Conservation (phyloP, 306 rosid species). For the Calophaca sinica region DNA sequence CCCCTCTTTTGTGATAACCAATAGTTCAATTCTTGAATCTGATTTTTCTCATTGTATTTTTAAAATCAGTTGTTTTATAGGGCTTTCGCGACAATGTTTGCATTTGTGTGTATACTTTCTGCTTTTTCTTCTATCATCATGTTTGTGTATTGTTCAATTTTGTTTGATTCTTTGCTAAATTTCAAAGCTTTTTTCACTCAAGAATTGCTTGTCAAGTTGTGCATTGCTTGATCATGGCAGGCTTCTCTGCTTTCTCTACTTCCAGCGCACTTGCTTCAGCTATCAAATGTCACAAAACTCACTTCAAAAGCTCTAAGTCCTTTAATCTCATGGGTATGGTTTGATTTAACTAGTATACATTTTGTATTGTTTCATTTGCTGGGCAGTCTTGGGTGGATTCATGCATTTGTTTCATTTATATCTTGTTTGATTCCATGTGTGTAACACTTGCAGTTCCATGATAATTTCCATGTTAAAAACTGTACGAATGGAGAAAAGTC, state of each 20-base stretch:
- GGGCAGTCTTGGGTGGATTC: slow-evolving; percentile 27
- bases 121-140: slow-evolving; percentile 23
- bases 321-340: slow-evolving; percentile 80
- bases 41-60: slow-evolving; percentile 11
- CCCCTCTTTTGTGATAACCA: slow-evolving; percentile 19
- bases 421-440: slow-evolving; percentile 46
- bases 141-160: slow-evolving; percentile 22
- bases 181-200: slow-evolving; percentile 7
- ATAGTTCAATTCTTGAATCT: slow-evolving; percentile 25
- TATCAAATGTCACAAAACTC: slow-evolving; percentile 61
- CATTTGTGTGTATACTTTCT: slow-evolving; percentile 21
- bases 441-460: slow-evolving; percentile 71
- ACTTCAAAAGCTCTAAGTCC: slow-evolving; percentile 68
- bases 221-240: slow-evolving; percentile 64
- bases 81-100: slow-evolving; percentile 17
- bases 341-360: slow-evolving; percentile 40
- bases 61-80: slow-evolving; percentile 32
- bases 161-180: slow-evolving; percentile 4
- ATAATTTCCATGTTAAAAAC: slow-evolving; percentile 69
- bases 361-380: slow-evolving; percentile 39
- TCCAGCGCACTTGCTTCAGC: slow-evolving; percentile 67
- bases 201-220: slow-evolving; percentile 41
- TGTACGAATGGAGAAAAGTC: slow-evolving; percentile 46
- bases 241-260: slow-evolving; percentile 90
- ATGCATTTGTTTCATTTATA: slow-evolving; percentile 7